A percentile compares a stretch with the other conserved stretches of the same genome.
phyloP scores from a whole-genome alignment of 2,329 filamentous ascomycete species.

The Aspergillus chevalieri region DNA sequence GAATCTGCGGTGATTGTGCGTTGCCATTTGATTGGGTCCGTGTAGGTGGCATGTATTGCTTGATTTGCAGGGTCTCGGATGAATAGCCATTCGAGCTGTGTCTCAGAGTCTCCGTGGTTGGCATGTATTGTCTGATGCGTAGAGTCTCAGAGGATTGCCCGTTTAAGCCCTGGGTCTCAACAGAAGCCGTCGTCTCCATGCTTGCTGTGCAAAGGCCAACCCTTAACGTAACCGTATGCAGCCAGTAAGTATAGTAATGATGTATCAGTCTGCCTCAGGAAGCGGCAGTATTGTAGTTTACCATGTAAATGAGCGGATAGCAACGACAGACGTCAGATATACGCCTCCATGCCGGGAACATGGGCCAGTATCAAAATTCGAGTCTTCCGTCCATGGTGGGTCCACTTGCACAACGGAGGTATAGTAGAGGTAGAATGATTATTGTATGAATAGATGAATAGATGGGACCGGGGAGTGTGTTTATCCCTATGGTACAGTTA shows the following conservation, averaged over 20 bases:
- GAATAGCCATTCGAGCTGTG: conserved; percentile 7
- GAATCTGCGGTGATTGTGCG: not conserved
- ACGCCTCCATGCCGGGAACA: conserved; percentile 8
- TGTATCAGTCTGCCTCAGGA: not conserved
- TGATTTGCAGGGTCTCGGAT: not conserved
- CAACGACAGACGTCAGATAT: not conserved
- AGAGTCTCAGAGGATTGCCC: conserved; percentile 3
- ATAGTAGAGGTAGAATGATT: not conserved
- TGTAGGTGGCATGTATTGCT: conserved; percentile 1
- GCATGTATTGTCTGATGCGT: conserved; percentile 1
- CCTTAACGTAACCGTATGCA: not conserved
- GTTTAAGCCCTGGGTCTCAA: conserved; percentile 12
- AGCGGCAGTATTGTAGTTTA: not conserved
- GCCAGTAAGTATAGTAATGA: not conserved
- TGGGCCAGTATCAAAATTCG: conserved; percentile 15
- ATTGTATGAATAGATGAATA: not conserved
- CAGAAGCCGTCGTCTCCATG: conserved; percentile 21
- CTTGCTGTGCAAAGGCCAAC: conserved; percentile 6
- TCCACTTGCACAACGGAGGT: conserved; percentile 7
- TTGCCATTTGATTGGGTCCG: not conserved
- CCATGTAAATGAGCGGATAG: not conserved
- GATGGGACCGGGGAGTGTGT: not conserved
- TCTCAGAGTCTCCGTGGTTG: not conserved
- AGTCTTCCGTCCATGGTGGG: conserved; percentile 19
- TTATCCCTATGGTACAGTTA: not conserved